Evolutionary conservation across 2,329 filamentous ascomycete species (phyloP), one percentile per base, ranked within the genome.

Genomic region (Leptographium lundbergii): DNA sequence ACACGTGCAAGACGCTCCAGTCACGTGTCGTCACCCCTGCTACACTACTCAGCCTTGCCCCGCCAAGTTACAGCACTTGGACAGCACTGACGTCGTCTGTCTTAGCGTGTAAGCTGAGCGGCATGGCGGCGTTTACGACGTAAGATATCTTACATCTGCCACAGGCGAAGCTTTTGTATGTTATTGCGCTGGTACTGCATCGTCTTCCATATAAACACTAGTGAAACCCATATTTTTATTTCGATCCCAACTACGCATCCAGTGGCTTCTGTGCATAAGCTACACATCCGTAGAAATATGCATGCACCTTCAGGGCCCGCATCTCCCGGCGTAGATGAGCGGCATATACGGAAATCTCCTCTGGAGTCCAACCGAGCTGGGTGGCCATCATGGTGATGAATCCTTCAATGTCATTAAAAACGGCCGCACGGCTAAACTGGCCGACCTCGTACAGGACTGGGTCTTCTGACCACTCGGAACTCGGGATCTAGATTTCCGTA

Each of bases 401-500:
- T 24, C 64, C 63, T 56, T 66, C 63, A 6, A 56, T 57, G 52
- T 65, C 63, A 36, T 59, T 56, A n/a, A 56, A 45, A 17, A 62
- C 27, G 7, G 54, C 59, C 2, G 56, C 27, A 50, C 59, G 47
- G 17, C 55, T 48, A 29, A 64, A 66, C 51, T 51, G 52, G 6
- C 70, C 70, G 36, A 64, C 61, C 60, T 67, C 63, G 61, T 63
- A 66, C 48, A 65, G 34, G n/a, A 66, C 62, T 13, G 63, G 64
- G 54, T 73, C 69, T 9, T 67, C 67, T 1, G 70, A 67, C 73
- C 73, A 74, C 1, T 62, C 57, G 0, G 69, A 69, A 2, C 68
- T 60, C 0, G 69, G 32, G 32, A 34, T 9, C 32, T 34, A 11
- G 32, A 34, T 34, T 29, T 9, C 32, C 32, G 9, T 34, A 10